These are phyloP conservation scores for Pichia inconspicua DNA, from an alignment of 1,139 yeast species.

Conservation along the genomic window DNA sequence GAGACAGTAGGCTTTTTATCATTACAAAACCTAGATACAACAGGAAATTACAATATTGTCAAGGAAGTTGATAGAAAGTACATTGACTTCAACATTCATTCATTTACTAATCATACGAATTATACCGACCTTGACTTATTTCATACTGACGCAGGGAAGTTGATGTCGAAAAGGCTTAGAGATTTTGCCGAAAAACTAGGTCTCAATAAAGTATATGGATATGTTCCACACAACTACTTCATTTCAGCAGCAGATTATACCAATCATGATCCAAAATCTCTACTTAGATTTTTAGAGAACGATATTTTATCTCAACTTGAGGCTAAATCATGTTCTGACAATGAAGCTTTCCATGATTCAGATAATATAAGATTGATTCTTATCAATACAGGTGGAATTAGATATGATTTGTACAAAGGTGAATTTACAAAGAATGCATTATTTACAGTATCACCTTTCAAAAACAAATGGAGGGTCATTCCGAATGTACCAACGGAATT, in stretches of 20 bases:
- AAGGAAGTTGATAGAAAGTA: constrained; percentile 44
- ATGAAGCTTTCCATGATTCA: constrained; percentile 5
- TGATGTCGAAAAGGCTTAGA: constrained; percentile 39
- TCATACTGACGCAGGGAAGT: constrained; percentile 45
- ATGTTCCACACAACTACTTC: constrained; percentile 57
- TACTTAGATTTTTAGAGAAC: constrained; percentile 53
- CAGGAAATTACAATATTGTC: constrained; percentile 1
- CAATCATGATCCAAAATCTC: constrained; percentile 47
- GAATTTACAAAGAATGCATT: constrained; percentile 75
- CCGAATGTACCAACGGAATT: constrained; percentile 41
- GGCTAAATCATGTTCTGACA: constrained; percentile 24
- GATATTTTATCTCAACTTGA: constrained; percentile 54
- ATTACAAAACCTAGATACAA: constrained; percentile 26
- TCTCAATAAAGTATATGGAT: constrained; percentile 53
- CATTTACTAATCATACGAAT: constrained; percentile 59
- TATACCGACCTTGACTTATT: constrained; percentile 29
- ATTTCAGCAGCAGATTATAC: constrained; percentile 63
- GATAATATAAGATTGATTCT: constrained; percentile 49
- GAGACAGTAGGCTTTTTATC: constrained; percentile 90
- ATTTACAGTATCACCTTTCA: constrained; percentile 80
- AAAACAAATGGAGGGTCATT: constrained; percentile 65
- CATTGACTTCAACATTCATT: constrained; percentile 69
- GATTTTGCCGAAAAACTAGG: constrained; percentile 41
- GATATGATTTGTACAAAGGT: constrained; percentile 85
- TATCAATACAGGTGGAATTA: constrained; percentile 80